phyloP scores from a whole-genome alignment of 2,329 filamentous ascomycete species.

The Alternaria solani region DNA sequence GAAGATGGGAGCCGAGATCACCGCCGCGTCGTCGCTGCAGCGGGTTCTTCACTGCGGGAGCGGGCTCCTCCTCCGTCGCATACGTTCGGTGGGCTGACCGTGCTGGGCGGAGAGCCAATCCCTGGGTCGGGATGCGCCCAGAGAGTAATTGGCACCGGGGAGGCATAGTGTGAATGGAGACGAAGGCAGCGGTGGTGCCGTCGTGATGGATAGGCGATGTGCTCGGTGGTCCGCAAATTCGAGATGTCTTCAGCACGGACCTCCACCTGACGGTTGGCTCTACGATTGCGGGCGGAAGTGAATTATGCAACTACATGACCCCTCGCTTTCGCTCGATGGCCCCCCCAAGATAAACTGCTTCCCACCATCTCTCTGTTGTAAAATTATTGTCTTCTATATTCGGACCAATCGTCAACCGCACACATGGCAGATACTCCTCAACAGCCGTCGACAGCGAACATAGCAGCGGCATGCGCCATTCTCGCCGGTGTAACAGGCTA shows the following conservation, averaged over 20 bases:
- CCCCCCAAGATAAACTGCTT: background rate
- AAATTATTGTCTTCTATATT: background rate
- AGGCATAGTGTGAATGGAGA: slow-evolving; percentile 32
- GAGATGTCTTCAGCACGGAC: slow-evolving; percentile 10
- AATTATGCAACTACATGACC: background rate
- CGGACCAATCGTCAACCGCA: background rate
- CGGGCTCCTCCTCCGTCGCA: slow-evolving; percentile 27
- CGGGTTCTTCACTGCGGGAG: slow-evolving; percentile 33
- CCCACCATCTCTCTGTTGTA: background rate
- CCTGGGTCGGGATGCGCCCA: slow-evolving; percentile 25
- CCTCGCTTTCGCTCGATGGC: background rate
- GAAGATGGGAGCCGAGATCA: slow-evolving; percentile 48
- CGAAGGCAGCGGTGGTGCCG: slow-evolving; percentile 22
- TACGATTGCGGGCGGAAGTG: slow-evolving; percentile 6
- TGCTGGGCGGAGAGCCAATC: slow-evolving; percentile 19
- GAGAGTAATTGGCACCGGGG: slow-evolving; percentile 42
- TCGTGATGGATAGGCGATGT: slow-evolving; percentile 21
- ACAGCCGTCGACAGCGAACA: slow-evolving; percentile 63
- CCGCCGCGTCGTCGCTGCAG: slow-evolving; percentile 41
- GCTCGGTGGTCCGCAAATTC: slow-evolving; percentile 39
- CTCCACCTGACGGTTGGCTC: slow-evolving; percentile 6
- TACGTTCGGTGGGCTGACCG: slow-evolving; percentile 38
- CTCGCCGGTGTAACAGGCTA: slow-evolving; percentile 80
- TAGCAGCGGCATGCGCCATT: slow-evolving; percentile 77
- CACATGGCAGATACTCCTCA: slow-evolving; percentile 47